Base-by-base conservation (phyloP, 2,329 filamentous ascomycete genomes). In the Ceratocystis smalleyi region DNA sequence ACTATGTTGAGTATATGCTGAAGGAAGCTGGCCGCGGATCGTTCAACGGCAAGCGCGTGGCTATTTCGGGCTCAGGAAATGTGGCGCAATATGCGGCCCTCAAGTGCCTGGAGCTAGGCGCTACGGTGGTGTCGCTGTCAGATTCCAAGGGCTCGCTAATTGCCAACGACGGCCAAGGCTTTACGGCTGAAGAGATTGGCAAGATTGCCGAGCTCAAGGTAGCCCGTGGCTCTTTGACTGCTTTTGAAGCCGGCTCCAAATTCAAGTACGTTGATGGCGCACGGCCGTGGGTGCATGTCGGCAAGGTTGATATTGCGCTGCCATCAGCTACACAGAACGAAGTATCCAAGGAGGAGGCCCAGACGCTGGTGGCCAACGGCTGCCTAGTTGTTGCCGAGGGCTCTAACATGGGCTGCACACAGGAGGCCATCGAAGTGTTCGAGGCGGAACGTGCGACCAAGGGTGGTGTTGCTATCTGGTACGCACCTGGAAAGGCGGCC, bases 371-470 rank as follows among this genome's bases (percentile, higher is more conserved):
- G 66, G 81, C 81, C 61, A 82, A 82, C 66, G 92, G 92, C 69
- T 83, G 82, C 73, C 84, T 86, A 74, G 95, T 90, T 79, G 86
- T 97, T 69, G 94, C 94, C 66, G 94, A 99, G 79, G 94, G 94
- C 65, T 94, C 88, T 77, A 97, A 97, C 84, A 97, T 99, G 94
- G 94, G 94, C 69, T 96, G 91, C 81, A 96, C 91, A 43, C 90
- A 94, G 77, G 91, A 88, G 69, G 92, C 92, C 70, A 96, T 99
- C 72, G 88, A 96, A 72, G 79, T 90, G 69, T 97, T 97, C 75
- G 92, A 97, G 83, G 82, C 81, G 19, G 79, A 85, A 71, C 83
- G 91, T 70, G 84, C 79, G 74, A 83, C 83, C 74, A 84, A 89
- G 79, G 84, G 83, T 69, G 76, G 77, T 62, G 74, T 77, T 5